A percentile compares a stretch with the other conserved stretches of the same genome.
These are phyloP conservation scores for Multifurca ochricompacta DNA, from an alignment of 768 basidiomycete species.

Conservation along the genomic window DNA sequence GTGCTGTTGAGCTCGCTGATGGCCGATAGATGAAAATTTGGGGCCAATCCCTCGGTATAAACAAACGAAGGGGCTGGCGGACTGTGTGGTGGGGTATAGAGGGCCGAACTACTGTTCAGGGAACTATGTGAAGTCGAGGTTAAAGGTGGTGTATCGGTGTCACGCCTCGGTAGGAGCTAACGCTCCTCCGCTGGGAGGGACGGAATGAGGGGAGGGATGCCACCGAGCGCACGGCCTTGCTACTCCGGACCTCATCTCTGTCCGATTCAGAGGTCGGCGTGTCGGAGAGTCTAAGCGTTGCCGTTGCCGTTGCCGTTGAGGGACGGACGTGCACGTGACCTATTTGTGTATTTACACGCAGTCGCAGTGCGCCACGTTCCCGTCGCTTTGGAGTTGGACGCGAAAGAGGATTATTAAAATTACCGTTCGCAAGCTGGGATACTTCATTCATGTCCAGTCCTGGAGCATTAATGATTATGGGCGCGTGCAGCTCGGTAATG, in stretches of 20 bases:
- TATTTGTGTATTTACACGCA: neutral
- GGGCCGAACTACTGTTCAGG: slow-evolving; percentile 13
- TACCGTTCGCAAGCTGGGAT: neutral
- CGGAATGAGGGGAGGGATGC: slow-evolving; percentile 8
- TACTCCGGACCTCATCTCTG: neutral
- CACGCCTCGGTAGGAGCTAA: neutral
- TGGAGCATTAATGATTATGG: neutral
- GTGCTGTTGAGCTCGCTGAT: slow-evolving; percentile 11
- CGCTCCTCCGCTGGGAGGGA: neutral
- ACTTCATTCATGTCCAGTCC: neutral
- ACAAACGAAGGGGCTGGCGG: neutral
- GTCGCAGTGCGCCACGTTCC: neutral
- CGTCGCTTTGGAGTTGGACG: neutral
- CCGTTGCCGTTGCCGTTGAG: neutral
- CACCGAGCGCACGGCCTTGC: neutral
- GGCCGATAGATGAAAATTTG: slow-evolving; percentile 6
- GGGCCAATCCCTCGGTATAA: neutral
- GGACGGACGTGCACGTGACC: neutral
- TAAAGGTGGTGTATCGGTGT: slow-evolving; percentile 2
- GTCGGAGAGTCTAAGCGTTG: neutral
- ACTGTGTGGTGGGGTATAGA: slow-evolving; percentile 22
- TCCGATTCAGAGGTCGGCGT: slow-evolving; percentile 7
- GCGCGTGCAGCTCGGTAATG: slow-evolving; percentile 12
- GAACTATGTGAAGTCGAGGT: slow-evolving; percentile 28
- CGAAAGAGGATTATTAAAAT: neutral